Evolutionary conservation across 495 filamentous ascomycete species (phyloP).

Genomic region (Penicillium paxilli): DNA sequence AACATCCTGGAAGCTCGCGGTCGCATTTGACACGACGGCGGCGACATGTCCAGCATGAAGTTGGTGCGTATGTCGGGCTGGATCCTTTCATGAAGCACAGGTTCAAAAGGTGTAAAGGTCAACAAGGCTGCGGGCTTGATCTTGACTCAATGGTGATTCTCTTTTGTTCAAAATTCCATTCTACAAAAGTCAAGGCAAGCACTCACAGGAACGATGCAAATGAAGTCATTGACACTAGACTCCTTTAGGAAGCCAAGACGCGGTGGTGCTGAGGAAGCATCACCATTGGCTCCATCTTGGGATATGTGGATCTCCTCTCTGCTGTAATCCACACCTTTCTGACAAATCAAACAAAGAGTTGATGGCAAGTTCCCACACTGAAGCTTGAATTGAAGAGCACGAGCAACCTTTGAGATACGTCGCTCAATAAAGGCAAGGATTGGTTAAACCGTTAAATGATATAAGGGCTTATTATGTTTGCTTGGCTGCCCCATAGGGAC

Average conservation of each 20-base stretch:
- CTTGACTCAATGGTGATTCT: too few relatives aligned
- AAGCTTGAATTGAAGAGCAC: too few relatives aligned
- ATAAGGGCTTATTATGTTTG: background rate
- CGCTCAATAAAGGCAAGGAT: too few relatives aligned
- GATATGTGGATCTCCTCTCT: background rate
- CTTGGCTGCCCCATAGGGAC: background rate
- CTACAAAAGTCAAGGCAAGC: background rate
- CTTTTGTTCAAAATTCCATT: background rate
- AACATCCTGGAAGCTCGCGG: slow-evolving; percentile 16
- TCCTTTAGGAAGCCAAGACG: background rate
- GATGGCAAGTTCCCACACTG: too few relatives aligned
- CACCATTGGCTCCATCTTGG: background rate
- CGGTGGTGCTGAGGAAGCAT: background rate
- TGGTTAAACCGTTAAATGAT: too few relatives aligned
- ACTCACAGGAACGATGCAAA: background rate
- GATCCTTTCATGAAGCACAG: background rate
- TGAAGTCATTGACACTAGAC: background rate
- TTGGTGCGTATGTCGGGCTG: background rate
- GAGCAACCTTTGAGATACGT: too few relatives aligned
- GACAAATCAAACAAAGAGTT: background rate
- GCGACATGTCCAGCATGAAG: slow-evolving; percentile 23
- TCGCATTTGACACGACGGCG: slow-evolving; percentile 21
- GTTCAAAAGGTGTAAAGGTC: too few relatives aligned
- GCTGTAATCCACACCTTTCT: background rate
- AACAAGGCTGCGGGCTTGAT: too few relatives aligned